These are phyloP conservation scores for Fusarium pilosicola DNA, from an alignment of 2,329 filamentous ascomycete species.

Conservation along the genomic window DNA sequence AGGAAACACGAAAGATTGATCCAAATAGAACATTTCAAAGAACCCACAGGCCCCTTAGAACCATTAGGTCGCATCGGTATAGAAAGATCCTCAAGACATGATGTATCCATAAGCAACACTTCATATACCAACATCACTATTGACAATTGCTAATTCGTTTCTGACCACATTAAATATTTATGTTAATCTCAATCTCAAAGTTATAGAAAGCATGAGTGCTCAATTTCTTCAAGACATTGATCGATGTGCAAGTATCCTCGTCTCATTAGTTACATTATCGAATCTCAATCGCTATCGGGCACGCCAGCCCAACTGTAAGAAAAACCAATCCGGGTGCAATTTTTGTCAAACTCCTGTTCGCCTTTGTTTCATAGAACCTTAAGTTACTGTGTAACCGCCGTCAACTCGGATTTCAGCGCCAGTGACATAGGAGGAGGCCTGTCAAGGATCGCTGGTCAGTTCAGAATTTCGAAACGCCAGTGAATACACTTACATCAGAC, in stretches of 20 bases:
- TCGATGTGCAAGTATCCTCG: not conserved
- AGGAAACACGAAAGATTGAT: not conserved
- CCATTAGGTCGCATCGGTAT: not conserved
- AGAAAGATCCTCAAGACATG: no score
- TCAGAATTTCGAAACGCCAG: not conserved
- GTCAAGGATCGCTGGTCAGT: not conserved
- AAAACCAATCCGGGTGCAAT: constrained; percentile 4
- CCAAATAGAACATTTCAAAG: not conserved
- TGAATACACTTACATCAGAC: constrained; percentile 62
- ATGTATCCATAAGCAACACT: not conserved
- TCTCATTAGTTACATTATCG: constrained; percentile 32
- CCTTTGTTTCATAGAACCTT: constrained; percentile 34
- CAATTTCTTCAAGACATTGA: not conserved
- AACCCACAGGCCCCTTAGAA: not conserved
- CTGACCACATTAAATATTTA: not conserved
- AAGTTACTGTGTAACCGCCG: constrained; percentile 88
- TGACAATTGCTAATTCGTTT: not conserved
- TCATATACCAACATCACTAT: not conserved
- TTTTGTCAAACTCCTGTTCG: constrained; percentile 2
- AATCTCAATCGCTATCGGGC: constrained; percentile 28
- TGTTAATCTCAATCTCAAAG: not conserved
- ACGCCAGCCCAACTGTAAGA: constrained; percentile 13
- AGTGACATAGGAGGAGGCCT: constrained; percentile 74
- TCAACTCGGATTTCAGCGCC: constrained; percentile 85
- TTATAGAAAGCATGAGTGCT: not conserved